A percentile compares a stretch with the other conserved stretches of the same genome.
Evolutionary conservation across 2,329 filamentous ascomycete genomes (phyloP).

Genomic region (Aspergillus novofumigatus): DNA sequence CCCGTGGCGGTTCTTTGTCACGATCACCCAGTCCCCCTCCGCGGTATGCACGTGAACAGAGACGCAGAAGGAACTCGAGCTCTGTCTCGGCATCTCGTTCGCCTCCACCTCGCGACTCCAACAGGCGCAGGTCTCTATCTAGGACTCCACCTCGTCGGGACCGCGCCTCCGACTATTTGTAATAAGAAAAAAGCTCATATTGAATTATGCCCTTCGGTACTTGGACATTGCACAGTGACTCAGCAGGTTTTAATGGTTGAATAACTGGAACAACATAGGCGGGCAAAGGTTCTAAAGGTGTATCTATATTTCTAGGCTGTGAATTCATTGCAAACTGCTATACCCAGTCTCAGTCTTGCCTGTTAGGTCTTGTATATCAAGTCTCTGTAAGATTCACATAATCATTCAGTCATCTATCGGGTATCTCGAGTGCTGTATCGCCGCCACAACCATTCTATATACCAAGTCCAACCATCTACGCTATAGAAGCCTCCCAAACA

Average conservation of each 20-base stretch:
- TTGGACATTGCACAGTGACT: background rate
- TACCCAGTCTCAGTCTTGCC: background rate
- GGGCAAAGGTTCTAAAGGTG: background rate
- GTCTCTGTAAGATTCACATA: background rate
- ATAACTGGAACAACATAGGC: background rate
- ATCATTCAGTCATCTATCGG: background rate
- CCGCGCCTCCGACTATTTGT: slow-evolving; percentile 9
- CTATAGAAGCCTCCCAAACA: slow-evolving; percentile 58
- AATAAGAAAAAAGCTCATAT: background rate
- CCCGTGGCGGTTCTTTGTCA: slow-evolving; percentile 20
- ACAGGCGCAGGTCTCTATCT: slow-evolving; percentile 9
- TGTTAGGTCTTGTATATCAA: background rate
- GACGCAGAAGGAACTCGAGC: slow-evolving; percentile 14
- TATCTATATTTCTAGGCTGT: slow-evolving; percentile 3
- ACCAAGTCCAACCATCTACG: slow-evolving; percentile 1
- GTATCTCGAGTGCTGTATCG: background rate
- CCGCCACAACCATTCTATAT: background rate
- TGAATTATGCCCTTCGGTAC: background rate
- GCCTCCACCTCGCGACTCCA: slow-evolving; percentile 13
- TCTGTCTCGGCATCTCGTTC: slow-evolving; percentile 20
- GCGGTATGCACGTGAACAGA: slow-evolving; percentile 7
- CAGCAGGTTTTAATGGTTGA: background rate
- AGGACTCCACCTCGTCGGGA: slow-evolving; percentile 16
- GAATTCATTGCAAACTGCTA: background rate
- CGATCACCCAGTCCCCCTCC: slow-evolving; percentile 22